phyloP scores from a whole-genome alignment of 2,329 filamentous ascomycete species.

The Aspergillus ruber region DNA sequence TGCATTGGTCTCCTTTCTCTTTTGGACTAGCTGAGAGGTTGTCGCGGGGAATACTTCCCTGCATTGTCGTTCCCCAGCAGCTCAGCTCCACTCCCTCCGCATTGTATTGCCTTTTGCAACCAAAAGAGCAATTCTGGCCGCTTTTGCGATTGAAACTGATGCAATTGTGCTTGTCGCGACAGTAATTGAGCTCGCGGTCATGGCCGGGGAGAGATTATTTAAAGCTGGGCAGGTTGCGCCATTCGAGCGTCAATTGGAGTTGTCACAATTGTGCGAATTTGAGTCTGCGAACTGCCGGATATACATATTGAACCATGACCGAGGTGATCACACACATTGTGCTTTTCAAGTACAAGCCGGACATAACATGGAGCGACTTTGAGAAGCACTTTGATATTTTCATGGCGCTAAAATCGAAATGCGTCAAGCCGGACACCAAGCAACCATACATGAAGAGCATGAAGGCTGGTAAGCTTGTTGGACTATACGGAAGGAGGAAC shows the following conservation, averaged over 20 bases:
- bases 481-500: neutral
- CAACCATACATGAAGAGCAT: conserved; percentile 3
- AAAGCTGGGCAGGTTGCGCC: neutral
- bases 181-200: neutral
- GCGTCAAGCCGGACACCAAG: conserved; percentile 1
- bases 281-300: neutral
- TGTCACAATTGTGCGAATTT: neutral
- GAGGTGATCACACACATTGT: neutral
- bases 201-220: neutral
- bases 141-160: neutral
- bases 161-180: neutral
- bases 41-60: neutral
- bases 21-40: neutral
- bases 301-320: neutral
- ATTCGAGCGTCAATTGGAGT: neutral
- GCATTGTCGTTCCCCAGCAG: neutral
- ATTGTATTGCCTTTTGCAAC: neutral
- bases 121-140: neutral
- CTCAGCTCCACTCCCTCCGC: neutral
- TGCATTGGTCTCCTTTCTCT: neutral
- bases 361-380: conserved; percentile 1
- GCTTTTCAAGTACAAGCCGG: conserved; percentile 2
- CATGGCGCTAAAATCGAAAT: neutral
- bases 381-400: conserved; percentile 3
- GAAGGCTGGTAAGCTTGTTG: conserved; percentile 1